These are phyloP conservation scores for Gastrolobium villosum DNA, from an alignment of 306 rosid genomes.

Conservation along the genomic window DNA sequence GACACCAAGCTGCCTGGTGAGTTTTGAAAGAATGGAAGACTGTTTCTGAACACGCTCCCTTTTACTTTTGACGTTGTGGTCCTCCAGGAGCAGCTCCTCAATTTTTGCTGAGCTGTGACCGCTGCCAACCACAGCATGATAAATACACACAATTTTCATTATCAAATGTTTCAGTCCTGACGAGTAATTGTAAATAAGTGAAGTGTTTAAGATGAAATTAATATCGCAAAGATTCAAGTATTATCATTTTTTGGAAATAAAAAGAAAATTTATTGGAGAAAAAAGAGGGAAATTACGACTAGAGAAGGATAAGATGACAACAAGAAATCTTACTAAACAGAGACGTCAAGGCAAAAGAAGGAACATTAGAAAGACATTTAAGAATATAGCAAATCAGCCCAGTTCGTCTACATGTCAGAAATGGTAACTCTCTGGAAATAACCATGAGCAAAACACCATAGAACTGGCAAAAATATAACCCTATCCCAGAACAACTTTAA, in stretches of 20 bases:
- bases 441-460: neutral
- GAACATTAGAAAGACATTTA: neutral
- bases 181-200: constrained; percentile 21
- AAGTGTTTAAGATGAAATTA: constrained; percentile 9
- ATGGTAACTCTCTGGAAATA: constrained; percentile 29
- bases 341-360: constrained; percentile 13
- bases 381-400: constrained; percentile 22
- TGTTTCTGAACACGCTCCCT: constrained; percentile 68
- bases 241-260: neutral
- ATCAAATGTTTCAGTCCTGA: constrained; percentile 20
- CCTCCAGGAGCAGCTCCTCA: constrained; percentile 68
- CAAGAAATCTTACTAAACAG: constrained; percentile 30
- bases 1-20: constrained; percentile 63
- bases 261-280: constrained; percentile 2
- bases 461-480: constrained; percentile 16
- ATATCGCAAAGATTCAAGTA: constrained; percentile 39
- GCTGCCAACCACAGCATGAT: constrained; percentile 48
- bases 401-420: constrained; percentile 35
- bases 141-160: constrained; percentile 5
- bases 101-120: constrained; percentile 64
- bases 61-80: constrained; percentile 55
- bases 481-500: neutral
- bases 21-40: constrained; percentile 66
- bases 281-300: constrained; percentile 9
- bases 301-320: constrained; percentile 33